A percentile compares a stretch with the other conserved stretches of the same genome.
These are phyloP conservation scores for Amanita subjunquillea DNA, from an alignment of 768 basidiomycete species.

Conservation along the genomic window DNA sequence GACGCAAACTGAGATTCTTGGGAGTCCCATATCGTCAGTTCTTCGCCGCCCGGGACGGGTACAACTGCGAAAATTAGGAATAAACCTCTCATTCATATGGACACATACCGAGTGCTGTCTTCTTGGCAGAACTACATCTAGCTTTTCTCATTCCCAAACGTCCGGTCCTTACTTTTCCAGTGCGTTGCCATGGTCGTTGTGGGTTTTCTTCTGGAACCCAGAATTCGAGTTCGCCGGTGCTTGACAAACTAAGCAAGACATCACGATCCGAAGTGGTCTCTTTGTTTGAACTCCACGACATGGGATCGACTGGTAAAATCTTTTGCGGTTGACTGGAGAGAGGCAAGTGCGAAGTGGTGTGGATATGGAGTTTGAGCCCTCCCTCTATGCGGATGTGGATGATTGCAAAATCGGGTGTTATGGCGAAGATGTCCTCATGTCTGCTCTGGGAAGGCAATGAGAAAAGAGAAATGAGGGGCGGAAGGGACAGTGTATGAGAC, in stretches of 20 bases:
- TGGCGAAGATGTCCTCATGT: constrained; percentile 52
- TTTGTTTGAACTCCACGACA: constrained; percentile 58
- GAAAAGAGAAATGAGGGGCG: constrained; percentile 50
- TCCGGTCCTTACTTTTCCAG: constrained; percentile 67
- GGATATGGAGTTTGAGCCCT: constrained; percentile 30
- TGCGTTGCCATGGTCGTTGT: constrained; percentile 47
- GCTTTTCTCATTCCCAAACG: constrained; percentile 57
- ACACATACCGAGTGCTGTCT: constrained; percentile 73
- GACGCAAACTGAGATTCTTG: constrained; percentile 89
- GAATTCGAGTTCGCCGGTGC: constrained; percentile 73
- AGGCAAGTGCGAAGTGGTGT: constrained; percentile 44
- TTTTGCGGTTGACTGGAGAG: constrained; percentile 35
- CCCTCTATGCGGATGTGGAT: constrained; percentile 40
- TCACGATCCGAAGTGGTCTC: constrained; percentile 47
- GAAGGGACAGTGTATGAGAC: constrained; percentile 30
- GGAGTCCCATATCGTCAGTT: constrained; percentile 95
- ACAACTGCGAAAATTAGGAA: constrained; percentile 39
- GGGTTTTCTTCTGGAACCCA: constrained; percentile 52
- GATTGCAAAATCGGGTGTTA: constrained; percentile 52
- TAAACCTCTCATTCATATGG: constrained; percentile 1
- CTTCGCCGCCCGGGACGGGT: constrained; percentile 47
- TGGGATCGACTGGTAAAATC: constrained; percentile 78
- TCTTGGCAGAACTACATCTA: constrained; percentile 84
- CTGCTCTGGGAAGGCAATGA: constrained; percentile 46
- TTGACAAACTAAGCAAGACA: constrained; percentile 69